Evolutionary conservation across 2,329 filamentous ascomycete genomes (phyloP), one percentile per base, ranked within the genome.

Genomic region (Colletotrichum lupini): DNA sequence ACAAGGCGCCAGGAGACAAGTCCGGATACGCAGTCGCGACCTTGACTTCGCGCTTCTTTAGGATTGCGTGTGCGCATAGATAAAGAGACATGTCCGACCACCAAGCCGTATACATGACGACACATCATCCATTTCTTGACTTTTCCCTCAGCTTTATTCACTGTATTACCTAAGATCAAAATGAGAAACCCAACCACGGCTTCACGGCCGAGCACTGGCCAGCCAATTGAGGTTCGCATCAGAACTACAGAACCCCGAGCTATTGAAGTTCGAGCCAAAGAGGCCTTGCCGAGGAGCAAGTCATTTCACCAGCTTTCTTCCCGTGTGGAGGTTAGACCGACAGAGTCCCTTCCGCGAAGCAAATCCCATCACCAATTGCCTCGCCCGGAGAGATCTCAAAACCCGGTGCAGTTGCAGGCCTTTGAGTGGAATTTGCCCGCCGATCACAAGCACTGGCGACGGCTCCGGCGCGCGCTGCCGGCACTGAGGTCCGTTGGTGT

Each of bases 391-490:
- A 68, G 55, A 19, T 16, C 24, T 4, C 61, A 71, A 22, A 73
- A 73, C 49, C 71, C 71, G 1, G 71, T 73, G 19, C 71, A 73
- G 2, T 49, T 73, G 2, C 71, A 73, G 4, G 71, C 67, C 19
- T 73, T 73, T 7, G 71, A 73, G 26, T 73, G 71, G 71, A 73
- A 73, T 37, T 26, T 73, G 26, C 67, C 71, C 16, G 46, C 71
- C 9, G 71, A 73, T 1, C 71, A 73, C 49, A 57, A 62, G 11
- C 71, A 73, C 37, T 73, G 71, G 71, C 58, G 26, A 46, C 56
- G 71, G 4, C 24, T 73, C 3, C 35, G 46, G 6, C 49, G 22
- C 5, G 60, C 67, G 5, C 28, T 73, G 4, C 67, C 71, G 2
- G 61, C 46, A 3, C 67, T 73, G 11, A 71, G 35, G n/a, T 30